Evolutionary conservation across 2,329 filamentous ascomycete species (phyloP).

Genomic region (Pseudogymnoascus sp.): DNA sequence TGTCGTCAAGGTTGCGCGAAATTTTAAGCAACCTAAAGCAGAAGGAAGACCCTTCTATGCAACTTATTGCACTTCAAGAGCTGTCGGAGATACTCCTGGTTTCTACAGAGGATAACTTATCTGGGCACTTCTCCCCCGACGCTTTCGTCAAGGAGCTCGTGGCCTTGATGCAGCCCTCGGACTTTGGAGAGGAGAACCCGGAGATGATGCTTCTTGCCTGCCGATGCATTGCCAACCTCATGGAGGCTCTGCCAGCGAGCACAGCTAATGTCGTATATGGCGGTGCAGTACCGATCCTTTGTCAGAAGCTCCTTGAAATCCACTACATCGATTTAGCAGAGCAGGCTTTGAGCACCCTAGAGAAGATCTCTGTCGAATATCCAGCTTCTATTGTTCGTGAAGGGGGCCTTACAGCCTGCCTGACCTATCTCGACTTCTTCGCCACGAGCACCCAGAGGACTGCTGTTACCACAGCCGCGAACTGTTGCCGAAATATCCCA

Average conservation of each 20-base stretch:
- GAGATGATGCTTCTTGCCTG: slow-evolving; percentile 97
- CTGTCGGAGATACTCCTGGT: slow-evolving; percentile 88
- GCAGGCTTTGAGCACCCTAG: slow-evolving; percentile 89
- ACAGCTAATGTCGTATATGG: slow-evolving; percentile 95
- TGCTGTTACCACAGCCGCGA: slow-evolving; percentile 93
- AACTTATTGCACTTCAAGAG: slow-evolving; percentile 87
- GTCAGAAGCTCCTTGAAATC: slow-evolving; percentile 91
- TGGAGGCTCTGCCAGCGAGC: slow-evolving; percentile 90
- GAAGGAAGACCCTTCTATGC: slow-evolving; percentile 78
- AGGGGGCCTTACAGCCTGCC: slow-evolving; percentile 88
- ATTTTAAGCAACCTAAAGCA: slow-evolving; percentile 69
- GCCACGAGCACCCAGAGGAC: slow-evolving; percentile 94
- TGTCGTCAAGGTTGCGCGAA: slow-evolving; percentile 71
- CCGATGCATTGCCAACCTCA: slow-evolving; percentile 89
- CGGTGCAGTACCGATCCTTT: slow-evolving; percentile 89
- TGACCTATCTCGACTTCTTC: slow-evolving; percentile 96
- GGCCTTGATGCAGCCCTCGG: slow-evolving; percentile 80
- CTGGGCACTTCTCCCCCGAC: slow-evolving; percentile 90
- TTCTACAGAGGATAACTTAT: slow-evolving; percentile 92
- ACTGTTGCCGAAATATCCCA: slow-evolving; percentile 94
- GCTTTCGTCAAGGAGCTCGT: slow-evolving; percentile 94
- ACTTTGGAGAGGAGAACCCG: slow-evolving; percentile 78
- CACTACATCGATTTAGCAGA: slow-evolving; percentile 96
- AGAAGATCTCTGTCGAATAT: slow-evolving; percentile 96
- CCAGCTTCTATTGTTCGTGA: slow-evolving; percentile 92